Base-by-base conservation (phyloP, 2,329 filamentous ascomycete species). In the Onygenales sp. region DNA sequence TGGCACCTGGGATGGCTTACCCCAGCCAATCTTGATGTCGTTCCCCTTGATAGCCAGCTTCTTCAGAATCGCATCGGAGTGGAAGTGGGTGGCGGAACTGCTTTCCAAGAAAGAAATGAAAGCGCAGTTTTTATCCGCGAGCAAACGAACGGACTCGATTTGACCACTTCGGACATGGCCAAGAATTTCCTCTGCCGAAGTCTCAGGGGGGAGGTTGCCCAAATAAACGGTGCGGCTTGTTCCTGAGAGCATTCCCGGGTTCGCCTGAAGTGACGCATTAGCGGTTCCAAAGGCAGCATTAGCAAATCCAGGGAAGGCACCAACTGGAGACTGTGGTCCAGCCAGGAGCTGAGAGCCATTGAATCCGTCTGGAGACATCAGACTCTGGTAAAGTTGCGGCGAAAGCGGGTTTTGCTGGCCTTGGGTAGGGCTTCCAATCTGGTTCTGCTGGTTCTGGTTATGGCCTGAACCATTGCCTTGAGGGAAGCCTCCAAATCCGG, bases 11-110 rank as follows among this genome's bases (percentile, higher is more conserved):
- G 93, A 97, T 34, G 93, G 92, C 75, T 98, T 98, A 58, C 93
- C 93, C 93, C 93, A 98, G 58, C 93, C 93, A 64, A 98, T 91
- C 79, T 98, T 98, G 77, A 98, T 96, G 70, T 98, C 93, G 76
- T 97, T 93, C 31, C 92, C 92, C 74, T 95, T 91, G 76, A 98
- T 95, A 64, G 91, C 91, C 68, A 98, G 83, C 80, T 97, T 98
- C 80, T 98, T 98, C 81, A 98, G 82, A 74, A 98, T 98, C 62
- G 93, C 93, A 78, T 98, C 93, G 17, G 93, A 98, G 77, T 98
- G 93, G 76, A 98, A 98, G 70, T 98, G 93, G 21, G 92, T 97
- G 53, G 93, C 93, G 33, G 93, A 96, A 75, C 91, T 95, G 64
- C 91, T 90, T 67, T 98, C 93, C 60, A 98, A 79, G 77, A 98